Percentiles rank a stretch among this genome's conserved stretches.
These are phyloP conservation scores for Trifolium fragiferum DNA, from an alignment of 306 rosid genomes.

Conservation along the genomic window DNA sequence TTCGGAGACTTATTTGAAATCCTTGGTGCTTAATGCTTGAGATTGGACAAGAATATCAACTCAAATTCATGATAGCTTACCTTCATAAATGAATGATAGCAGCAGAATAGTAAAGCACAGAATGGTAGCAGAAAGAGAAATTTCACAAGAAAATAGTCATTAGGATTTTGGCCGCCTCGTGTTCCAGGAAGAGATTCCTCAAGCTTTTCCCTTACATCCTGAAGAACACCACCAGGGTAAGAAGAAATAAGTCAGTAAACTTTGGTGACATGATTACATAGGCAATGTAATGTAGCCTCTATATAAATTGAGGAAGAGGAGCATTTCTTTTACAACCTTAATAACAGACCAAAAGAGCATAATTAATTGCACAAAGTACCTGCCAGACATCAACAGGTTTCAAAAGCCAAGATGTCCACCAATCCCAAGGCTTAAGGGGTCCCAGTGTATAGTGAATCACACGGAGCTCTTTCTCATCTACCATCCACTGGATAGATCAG, in stretches of 20 bases:
- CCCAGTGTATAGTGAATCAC: constrained; percentile 98
- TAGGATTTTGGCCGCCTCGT: constrained; percentile 83
- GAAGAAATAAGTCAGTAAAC: constrained; percentile 17
- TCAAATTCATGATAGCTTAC: constrained; percentile 51
- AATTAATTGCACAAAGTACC: constrained; percentile 58
- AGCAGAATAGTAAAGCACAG: constrained; percentile 66
- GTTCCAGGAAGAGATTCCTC: constrained; percentile 91
- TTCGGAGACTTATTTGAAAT: constrained; percentile 32
- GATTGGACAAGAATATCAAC: constrained; percentile 35
- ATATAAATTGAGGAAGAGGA: neutral
- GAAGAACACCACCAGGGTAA: constrained; percentile 46
- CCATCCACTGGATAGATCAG: constrained; percentile 87
- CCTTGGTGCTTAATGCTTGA: constrained; percentile 10
- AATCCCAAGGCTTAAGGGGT: constrained; percentile 99
- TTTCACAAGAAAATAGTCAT: constrained; percentile 75
- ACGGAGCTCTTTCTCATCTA: constrained; percentile 82
- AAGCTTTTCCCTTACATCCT: constrained; percentile 84
- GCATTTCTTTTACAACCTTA: neutral
- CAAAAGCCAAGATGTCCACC: constrained; percentile 99
- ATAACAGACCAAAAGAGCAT: constrained; percentile 20
- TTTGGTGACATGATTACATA: constrained; percentile 22
- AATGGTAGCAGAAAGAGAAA: constrained; percentile 77
- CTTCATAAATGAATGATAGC: constrained; percentile 66
- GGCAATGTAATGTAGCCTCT: neutral
- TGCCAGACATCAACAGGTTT: constrained; percentile 99